Conservation (phyloP, 192 early-diverging fungal genomes). For the Bifiguratus adelaidae region DNA sequence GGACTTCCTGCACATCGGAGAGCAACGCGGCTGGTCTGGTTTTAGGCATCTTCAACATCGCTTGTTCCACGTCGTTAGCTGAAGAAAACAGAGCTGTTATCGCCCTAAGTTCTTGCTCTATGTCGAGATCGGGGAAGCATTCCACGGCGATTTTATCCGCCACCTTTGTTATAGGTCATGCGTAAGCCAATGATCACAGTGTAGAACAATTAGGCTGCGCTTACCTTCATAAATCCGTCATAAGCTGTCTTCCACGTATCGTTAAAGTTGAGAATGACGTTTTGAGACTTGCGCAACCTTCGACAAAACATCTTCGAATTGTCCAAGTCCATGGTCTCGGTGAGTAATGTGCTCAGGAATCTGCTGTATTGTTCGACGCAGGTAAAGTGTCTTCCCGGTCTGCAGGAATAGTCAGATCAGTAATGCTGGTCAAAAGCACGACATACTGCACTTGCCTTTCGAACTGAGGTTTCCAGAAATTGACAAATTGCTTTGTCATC, state of each 20-base stretch:
- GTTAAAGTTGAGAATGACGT: slow-evolving; percentile 39
- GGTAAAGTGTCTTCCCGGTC: slow-evolving; percentile 65
- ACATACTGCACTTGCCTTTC: slow-evolving; percentile 56
- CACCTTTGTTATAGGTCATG: no score
- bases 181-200: no score
- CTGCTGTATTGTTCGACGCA: slow-evolving; percentile 60
- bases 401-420: slow-evolving; percentile 9
- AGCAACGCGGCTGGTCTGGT: no score
- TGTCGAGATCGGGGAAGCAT: no score
- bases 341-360: slow-evolving; percentile 48
- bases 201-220: no score
- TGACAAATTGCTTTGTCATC: slow-evolving; percentile 41
- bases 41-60: no score
- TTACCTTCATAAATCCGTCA: slow-evolving; percentile 29
- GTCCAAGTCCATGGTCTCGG: slow-evolving; percentile 43
- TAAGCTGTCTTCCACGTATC: slow-evolving; percentile 36
- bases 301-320: slow-evolving; percentile 38
- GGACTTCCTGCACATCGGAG: not conserved
- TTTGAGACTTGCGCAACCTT: slow-evolving; percentile 38
- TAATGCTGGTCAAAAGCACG: no score
- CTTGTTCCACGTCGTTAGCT: no score
- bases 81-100: no score
- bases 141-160: no score
- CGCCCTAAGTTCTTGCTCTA: no score
- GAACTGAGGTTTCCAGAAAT: slow-evolving; percentile 72